Base-by-base conservation (phyloP, 2,329 filamentous ascomycete genomes). In the Herpotrichia juniperi region DNA sequence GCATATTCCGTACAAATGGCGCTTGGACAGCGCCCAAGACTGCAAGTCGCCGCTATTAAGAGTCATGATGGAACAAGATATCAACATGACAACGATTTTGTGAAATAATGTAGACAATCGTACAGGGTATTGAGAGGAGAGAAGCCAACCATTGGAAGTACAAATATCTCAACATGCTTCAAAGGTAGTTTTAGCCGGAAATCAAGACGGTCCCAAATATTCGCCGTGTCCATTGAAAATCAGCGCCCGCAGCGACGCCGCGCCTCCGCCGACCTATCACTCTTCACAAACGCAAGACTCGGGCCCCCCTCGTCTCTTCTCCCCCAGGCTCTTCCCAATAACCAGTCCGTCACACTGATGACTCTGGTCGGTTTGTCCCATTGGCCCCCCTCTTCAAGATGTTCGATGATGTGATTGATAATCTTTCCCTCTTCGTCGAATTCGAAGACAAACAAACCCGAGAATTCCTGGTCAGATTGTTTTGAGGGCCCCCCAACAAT, bases 331-430 rank as follows among this genome's bases (percentile, higher is more conserved):
- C 89, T 89, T 2, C 93, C 92, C 32, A 97, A 80, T 58, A 99
- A 76, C 93, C 94, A 97, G 71, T 99, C 94, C 14, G 94, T 97
- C 59, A 97, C 78, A 12, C 89, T 92, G 14, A 97, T 91, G 17
- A 99, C 89, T 67, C 88, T 90, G 19, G 90, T 88, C 22, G 90
- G 92, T 57, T 85, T 86, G 64, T 97, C 93, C 86, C 89, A 96
- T 54, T 91, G 86, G 32, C 88, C 85, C 14, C 88, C 87, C 65
- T 94, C 88, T 64, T 97, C 89, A 1, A 90, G 89, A 75, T 96
- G 90, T 76, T 99, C 94, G 66, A 99, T 97, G 0, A 91, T 96
- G 73, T 97, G 94, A 61, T 86, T 91, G 42, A 89, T 76, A 30
- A 99, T 86, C 57, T 91, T 83, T 1, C 94, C 94, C 64, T 96